Evolutionary conservation across 2,329 filamentous ascomycete genomes (phyloP).

Genomic region (Colletotrichum simmondsii): DNA sequence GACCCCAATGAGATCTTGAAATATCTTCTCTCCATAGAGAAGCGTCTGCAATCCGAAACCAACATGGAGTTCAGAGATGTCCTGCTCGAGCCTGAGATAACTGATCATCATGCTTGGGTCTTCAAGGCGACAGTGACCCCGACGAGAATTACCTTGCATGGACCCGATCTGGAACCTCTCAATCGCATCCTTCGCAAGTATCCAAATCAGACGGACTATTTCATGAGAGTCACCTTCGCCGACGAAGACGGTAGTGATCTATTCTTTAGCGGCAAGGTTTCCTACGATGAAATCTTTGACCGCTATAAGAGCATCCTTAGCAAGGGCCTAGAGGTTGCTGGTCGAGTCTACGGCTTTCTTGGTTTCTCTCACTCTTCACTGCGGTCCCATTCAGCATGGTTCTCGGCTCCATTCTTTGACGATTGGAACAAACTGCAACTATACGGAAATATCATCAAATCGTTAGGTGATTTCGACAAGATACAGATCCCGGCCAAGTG

Average conservation of each 20-base stretch:
- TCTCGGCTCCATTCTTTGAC: constrained; percentile 59
- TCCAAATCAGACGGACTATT: constrained; percentile 67
- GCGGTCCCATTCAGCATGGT: constrained; percentile 77
- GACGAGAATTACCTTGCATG: constrained; percentile 64
- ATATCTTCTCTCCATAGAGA: constrained; percentile 53
- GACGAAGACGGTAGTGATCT: constrained; percentile 79
- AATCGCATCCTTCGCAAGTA: constrained; percentile 80
- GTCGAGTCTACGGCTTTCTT: constrained; percentile 72
- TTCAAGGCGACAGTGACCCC: constrained; percentile 71
- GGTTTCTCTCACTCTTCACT: constrained; percentile 86
- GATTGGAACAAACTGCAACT: constrained; percentile 44
- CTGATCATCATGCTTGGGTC: constrained; percentile 58
- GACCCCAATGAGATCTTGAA: constrained; percentile 52
- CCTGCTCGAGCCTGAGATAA: constrained; percentile 38
- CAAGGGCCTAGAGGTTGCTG: constrained; percentile 71
- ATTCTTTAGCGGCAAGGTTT: constrained; percentile 62
- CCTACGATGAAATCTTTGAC: constrained; percentile 59
- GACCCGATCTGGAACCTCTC: constrained; percentile 73
- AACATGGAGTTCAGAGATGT: background rate
- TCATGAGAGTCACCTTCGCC: constrained; percentile 77
- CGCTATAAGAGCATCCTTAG: constrained; percentile 72
- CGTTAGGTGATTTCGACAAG: constrained; percentile 60
- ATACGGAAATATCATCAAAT: constrained; percentile 55
- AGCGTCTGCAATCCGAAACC: constrained; percentile 41
- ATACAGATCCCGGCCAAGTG: constrained; percentile 66